Conservation (phyloP, 768 basidiomycete genomes). For the Pleurotus eryngii region DNA sequence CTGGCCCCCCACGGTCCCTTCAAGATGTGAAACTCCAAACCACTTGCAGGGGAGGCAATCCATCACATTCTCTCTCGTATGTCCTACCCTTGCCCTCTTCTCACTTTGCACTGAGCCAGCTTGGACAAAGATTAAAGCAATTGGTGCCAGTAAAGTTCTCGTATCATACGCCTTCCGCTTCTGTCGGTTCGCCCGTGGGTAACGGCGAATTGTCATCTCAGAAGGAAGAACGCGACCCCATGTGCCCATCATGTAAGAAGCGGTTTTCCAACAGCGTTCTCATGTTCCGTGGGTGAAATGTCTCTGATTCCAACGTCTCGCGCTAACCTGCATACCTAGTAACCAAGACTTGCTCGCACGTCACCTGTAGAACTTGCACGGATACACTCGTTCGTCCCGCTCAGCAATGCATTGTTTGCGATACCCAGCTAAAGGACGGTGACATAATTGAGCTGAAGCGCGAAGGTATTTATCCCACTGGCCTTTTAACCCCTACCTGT, state of each 20-base stretch:
- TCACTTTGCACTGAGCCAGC: not conserved
- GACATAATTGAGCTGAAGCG: constrained; percentile 83
- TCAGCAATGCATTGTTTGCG: constrained; percentile 87
- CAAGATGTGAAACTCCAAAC: constrained; percentile 85
- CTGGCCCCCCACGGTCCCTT: constrained; percentile 59
- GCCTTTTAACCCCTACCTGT: not conserved
- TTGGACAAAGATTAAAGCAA: constrained; percentile 65
- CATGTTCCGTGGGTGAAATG: constrained; percentile 54
- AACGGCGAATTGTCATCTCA: constrained; percentile 32
- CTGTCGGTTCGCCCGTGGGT: constrained; percentile 34
- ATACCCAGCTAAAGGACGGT: constrained; percentile 55
- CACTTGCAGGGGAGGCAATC: constrained; percentile 79
- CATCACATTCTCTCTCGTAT: constrained; percentile 75
- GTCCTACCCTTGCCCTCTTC: constrained; percentile 24
- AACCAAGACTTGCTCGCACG: constrained; percentile 86
- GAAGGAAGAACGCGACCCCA: constrained; percentile 59
- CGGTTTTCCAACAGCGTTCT: constrained; percentile 74
- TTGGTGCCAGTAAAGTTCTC: constrained; percentile 82
- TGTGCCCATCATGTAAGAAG: constrained; percentile 89
- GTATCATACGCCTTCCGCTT: constrained; percentile 39
- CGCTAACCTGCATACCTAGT: constrained; percentile 36
- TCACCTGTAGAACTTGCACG: constrained; percentile 87
- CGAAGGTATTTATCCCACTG: constrained; percentile 59
- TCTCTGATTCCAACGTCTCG: not conserved
- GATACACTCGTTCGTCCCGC: constrained; percentile 80